A percentile compares a stretch with the other conserved stretches of the same genome.
These are phyloP conservation scores for Coccomyxa subellipsoidea DNA, from an alignment of 163 green algal species.

Conservation along the genomic window DNA sequence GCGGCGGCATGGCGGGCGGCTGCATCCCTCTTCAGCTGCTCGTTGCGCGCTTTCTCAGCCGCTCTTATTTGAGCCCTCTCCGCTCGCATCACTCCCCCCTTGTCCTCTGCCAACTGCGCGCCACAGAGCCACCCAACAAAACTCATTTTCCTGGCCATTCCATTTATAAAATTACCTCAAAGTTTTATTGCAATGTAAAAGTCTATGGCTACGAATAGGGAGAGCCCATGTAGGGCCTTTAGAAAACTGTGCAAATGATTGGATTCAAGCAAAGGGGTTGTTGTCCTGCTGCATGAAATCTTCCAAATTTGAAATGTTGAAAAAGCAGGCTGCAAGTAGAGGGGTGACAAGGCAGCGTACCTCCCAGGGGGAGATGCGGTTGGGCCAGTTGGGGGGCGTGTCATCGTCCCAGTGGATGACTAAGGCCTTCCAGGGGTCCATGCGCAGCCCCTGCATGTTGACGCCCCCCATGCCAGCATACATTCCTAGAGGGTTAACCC, in stretches of 20 bases:
- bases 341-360: not conserved
- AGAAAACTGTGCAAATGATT: too few relatives aligned
- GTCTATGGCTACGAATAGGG: too few relatives aligned
- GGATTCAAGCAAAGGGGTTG: not conserved
- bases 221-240: too few relatives aligned
- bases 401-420: constrained; percentile 19
- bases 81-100: not conserved
- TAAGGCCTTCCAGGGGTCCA: constrained; percentile 24
- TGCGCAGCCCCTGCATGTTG: not conserved
- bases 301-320: not conserved
- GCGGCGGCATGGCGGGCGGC: not conserved
- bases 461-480: not conserved
- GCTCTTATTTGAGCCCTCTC: too few relatives aligned
- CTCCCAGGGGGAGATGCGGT: constrained; percentile 24
- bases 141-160: too few relatives aligned
- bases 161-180: too few relatives aligned
- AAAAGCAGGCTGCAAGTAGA: not conserved
- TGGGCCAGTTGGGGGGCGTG: constrained; percentile 12
- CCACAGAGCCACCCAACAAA: not conserved
- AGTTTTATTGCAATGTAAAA: too few relatives aligned
- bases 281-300: not conserved
- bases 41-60: not conserved
- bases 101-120: not conserved
- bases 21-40: not conserved
- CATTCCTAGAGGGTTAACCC: not conserved